phyloP scores from a whole-genome alignment of 805 yeast genomes.

The Kluyveromyces siamensis region DNA sequence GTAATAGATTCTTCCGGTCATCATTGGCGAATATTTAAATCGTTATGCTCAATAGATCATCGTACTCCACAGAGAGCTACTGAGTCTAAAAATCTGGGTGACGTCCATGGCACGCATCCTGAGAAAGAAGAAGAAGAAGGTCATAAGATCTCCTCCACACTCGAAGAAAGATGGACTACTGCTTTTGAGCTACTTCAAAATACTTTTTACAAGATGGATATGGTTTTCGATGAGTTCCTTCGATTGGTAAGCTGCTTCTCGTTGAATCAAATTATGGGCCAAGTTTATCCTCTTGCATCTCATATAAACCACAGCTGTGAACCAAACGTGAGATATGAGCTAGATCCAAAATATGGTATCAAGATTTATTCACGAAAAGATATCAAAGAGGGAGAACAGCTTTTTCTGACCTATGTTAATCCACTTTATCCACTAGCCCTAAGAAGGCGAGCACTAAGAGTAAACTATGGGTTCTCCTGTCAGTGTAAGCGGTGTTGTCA shows the following conservation, averaged over 20 bases:
- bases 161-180: constrained; percentile 37
- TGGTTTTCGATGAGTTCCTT: constrained; percentile 47
- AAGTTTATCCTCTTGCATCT: constrained; percentile 52
- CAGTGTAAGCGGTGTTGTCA: constrained; percentile 54
- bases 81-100: constrained; percentile 38
- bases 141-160: not conserved
- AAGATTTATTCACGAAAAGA: constrained; percentile 50
- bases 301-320: constrained; percentile 71
- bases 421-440: constrained; percentile 53
- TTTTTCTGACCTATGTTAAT: constrained; percentile 61
- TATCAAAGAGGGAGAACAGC: constrained; percentile 56
- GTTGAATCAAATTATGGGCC: constrained; percentile 61
- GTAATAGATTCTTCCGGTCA: constrained; percentile 11
- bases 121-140: constrained; percentile 24
- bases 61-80: constrained; percentile 51
- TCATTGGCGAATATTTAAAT: constrained; percentile 36
- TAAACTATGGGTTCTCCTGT: constrained; percentile 76
- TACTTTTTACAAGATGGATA: constrained; percentile 34
- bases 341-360: constrained; percentile 41
- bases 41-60: constrained; percentile 66
- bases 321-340: constrained; percentile 54
- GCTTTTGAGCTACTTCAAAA: constrained; percentile 43
- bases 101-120: constrained; percentile 31
- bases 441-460: constrained; percentile 55
- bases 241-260: constrained; percentile 62